These are phyloP conservation scores for Mikania micrantha DNA, from an alignment of 129 eudicot genomes.

Conservation along the genomic window DNA sequence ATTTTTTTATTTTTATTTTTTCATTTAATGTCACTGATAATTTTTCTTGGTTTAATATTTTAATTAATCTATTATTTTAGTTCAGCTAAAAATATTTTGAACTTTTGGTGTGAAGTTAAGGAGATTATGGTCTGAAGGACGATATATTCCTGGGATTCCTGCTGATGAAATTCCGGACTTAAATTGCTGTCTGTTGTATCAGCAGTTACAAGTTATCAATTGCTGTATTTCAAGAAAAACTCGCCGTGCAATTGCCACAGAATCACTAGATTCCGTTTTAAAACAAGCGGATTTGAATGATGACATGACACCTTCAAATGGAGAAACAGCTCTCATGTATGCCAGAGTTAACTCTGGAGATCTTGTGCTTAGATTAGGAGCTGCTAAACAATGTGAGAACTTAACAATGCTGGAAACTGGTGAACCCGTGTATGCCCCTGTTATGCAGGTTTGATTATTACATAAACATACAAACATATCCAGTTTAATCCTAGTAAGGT, in stretches of 20 bases:
- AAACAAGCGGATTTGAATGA: constrained; percentile 32
- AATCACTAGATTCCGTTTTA: constrained; percentile 48
- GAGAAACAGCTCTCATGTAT: constrained; percentile 34
- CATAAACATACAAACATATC: no score
- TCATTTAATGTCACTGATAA: background rate
- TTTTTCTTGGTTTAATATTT: background rate
- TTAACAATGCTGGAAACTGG: constrained; percentile 84
- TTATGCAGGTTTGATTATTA: constrained; percentile 64
- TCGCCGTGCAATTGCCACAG: constrained; percentile 62
- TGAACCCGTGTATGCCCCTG: constrained; percentile 80
- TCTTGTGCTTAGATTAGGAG: constrained; percentile 73
- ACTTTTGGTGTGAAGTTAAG: constrained; percentile 54
- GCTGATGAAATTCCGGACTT: constrained; percentile 66
- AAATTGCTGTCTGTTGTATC: constrained; percentile 78
- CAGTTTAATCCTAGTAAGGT: no score
- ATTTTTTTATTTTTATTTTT: background rate
- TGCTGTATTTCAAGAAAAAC: constrained; percentile 84
- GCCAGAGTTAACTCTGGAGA: constrained; percentile 73
- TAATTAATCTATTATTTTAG: background rate
- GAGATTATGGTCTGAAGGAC: constrained; percentile 88
- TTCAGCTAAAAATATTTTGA: background rate
- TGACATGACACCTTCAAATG: constrained; percentile 37
- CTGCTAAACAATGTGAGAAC: constrained; percentile 48
- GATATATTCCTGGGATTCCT: constrained; percentile 90
- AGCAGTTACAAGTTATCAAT: constrained; percentile 87